Evolutionary conservation across 495 filamentous ascomycete genomes (phyloP).

Genomic region (Alectoria sarmentosa): DNA sequence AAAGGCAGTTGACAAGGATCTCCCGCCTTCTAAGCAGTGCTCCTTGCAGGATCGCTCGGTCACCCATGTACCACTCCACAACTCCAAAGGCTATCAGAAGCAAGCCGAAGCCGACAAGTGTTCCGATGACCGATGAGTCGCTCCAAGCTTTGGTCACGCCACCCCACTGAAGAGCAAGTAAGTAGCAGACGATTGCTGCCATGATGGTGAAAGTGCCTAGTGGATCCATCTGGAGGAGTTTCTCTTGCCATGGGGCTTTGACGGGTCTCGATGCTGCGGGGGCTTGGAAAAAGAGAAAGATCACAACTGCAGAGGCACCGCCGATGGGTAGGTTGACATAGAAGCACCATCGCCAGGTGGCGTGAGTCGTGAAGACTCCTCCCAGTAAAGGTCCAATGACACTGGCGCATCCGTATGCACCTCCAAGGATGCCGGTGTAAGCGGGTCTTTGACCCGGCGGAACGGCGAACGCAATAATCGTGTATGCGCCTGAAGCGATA

Average conservation of each 20-base stretch:
- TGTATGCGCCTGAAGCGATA: constrained; percentile 29
- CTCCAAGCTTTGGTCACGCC: constrained; percentile 33
- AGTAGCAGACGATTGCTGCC: constrained; percentile 30
- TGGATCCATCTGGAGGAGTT: constrained; percentile 34
- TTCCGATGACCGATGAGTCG: constrained; percentile 29
- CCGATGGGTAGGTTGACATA: constrained; percentile 50
- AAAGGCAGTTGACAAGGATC: constrained; percentile 25
- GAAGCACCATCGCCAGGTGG: constrained; percentile 49
- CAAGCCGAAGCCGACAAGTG: constrained; percentile 33
- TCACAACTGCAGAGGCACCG: constrained; percentile 31
- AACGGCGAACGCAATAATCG: constrained; percentile 32
- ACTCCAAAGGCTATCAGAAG: constrained; percentile 27
- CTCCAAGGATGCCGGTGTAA: constrained; percentile 37
- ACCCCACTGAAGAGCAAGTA: constrained; percentile 39
- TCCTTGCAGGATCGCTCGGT: constrained; percentile 27
- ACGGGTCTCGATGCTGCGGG: constrained; percentile 29
- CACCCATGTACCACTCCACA: constrained; percentile 27
- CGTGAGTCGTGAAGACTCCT: constrained; percentile 39
- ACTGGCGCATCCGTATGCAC: constrained; percentile 33
- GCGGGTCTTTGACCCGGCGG: constrained; percentile 32
- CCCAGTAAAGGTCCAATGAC: constrained; percentile 44
- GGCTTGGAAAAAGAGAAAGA: constrained; percentile 38
- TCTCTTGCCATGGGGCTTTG: constrained; percentile 29
- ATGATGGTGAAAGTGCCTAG: constrained; percentile 29
- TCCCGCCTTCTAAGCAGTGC: constrained; percentile 25